Conservation (phyloP, 2,329 filamentous ascomycete genomes). For the Dryadomyces quercivorus region DNA sequence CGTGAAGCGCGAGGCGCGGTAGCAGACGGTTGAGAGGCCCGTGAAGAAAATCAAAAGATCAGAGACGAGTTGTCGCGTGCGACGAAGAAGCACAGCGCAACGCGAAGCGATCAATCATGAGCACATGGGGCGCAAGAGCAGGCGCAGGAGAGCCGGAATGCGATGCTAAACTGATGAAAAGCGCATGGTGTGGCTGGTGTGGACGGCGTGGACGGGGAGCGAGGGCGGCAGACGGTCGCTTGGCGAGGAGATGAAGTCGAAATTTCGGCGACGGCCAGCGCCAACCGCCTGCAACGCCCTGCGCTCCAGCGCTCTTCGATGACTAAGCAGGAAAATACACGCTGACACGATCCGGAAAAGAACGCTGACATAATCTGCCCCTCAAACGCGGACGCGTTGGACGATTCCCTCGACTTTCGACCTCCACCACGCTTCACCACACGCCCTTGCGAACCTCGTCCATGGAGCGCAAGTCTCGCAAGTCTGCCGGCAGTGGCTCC, state of each 20-base stretch:
- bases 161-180: slow-evolving; percentile 30
- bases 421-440: no score
- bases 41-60: slow-evolving; percentile 1
- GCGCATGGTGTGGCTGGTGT: slow-evolving; percentile 25
- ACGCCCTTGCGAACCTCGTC: no score
- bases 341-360: no score
- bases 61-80: slow-evolving; percentile 29
- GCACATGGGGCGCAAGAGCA: slow-evolving; percentile 26
- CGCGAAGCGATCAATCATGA: slow-evolving; percentile 28
- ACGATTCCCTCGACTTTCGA: no score
- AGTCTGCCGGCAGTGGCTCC: neutral
- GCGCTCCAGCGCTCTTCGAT: no score
- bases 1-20: slow-evolving; percentile 11
- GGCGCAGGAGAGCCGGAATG: slow-evolving; percentile 29
- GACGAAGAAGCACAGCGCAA: slow-evolving; percentile 31
- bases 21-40: slow-evolving; percentile 15
- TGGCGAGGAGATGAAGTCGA: neutral
- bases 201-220: slow-evolving; percentile 4
- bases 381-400: no score
- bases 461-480: slow-evolving; percentile 5
- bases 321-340: no score
- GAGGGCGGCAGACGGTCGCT: neutral
- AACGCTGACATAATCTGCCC: neutral
- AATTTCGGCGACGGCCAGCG: neutral
- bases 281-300: no score